Percentiles rank a stretch among this genome's conserved stretches.
Evolutionary conservation across 1,139 yeast species (phyloP).

Genomic region (Yamadazyma membranifaciens): DNA sequence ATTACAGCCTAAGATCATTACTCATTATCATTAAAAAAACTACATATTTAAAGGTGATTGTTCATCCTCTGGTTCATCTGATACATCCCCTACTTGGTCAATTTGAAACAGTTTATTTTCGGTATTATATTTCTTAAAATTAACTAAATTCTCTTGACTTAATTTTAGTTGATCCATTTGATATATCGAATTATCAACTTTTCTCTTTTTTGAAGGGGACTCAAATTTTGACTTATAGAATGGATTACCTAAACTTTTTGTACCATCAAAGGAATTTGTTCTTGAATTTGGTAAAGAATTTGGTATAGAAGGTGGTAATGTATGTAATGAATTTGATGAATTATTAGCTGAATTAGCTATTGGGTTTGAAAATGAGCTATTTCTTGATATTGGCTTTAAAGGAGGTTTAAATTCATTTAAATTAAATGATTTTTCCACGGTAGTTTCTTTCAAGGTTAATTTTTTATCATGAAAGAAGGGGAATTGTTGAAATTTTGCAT

Average conservation of each 20-base stretch:
- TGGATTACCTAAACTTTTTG: slow-evolving; percentile 16
- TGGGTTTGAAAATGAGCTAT: background rate
- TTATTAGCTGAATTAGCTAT: background rate
- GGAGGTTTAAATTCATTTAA: slow-evolving; percentile 15
- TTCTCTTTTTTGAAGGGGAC: slow-evolving; percentile 18
- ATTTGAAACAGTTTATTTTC: background rate
- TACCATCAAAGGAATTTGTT: slow-evolving; percentile 1
- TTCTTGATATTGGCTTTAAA: slow-evolving; percentile 12
- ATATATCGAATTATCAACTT: slow-evolving; percentile 4
- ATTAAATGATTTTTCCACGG: slow-evolving; percentile 6
- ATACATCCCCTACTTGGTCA: slow-evolving; percentile 2
- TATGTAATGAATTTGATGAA: background rate
- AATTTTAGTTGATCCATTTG: too few relatives aligned
- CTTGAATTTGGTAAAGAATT: background rate
- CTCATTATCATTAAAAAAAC: slow-evolving; percentile 6
- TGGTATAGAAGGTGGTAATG: background rate
- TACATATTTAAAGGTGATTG: background rate
- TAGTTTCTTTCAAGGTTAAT: slow-evolving; percentile 5
- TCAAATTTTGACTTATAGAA: slow-evolving; percentile 16
- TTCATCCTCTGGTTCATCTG: slow-evolving; percentile 6
- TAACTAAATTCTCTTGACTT: too few relatives aligned
- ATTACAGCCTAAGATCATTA: slow-evolving; percentile 6
- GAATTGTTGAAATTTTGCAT: slow-evolving; percentile 4
- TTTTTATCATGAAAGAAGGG: slow-evolving; percentile 15
- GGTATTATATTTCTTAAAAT: too few relatives aligned